Evolutionary conservation across 2,329 filamentous ascomycete species (phyloP).

Genomic region (Xylariaceae sp.): DNA sequence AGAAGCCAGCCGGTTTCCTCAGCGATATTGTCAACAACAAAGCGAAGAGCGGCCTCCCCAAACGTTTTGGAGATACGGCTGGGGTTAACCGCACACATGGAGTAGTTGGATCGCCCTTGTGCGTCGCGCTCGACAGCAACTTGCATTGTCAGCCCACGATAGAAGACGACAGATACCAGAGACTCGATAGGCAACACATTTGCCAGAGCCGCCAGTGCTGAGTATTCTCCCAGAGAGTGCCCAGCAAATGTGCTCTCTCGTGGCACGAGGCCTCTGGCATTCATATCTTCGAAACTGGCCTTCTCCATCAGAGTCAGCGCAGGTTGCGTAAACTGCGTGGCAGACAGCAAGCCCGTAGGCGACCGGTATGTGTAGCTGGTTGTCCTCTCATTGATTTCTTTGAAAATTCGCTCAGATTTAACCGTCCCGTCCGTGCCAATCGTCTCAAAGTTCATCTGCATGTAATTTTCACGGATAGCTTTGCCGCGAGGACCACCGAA

Average conservation of each 20-base stretch:
- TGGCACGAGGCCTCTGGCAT: conserved; percentile 90
- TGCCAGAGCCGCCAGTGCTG: conserved; percentile 87
- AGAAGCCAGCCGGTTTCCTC: conserved; percentile 93
- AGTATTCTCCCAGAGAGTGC: conserved; percentile 98
- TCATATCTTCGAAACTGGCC: conserved; percentile 99
- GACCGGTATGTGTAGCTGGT: conserved; percentile 97
- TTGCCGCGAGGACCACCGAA: conserved; percentile 97
- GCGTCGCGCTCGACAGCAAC: conserved; percentile 97
- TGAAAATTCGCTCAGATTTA: conserved; percentile 99
- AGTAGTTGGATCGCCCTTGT: conserved; percentile 91
- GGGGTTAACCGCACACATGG: conserved; percentile 98
- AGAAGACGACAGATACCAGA: conserved; percentile 97
- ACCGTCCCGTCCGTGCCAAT: conserved; percentile 85
- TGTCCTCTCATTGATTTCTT: conserved; percentile 89
- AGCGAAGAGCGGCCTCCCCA: conserved; percentile 95
- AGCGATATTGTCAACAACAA: conserved; percentile 91
- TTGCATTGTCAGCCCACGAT: conserved; percentile 98
- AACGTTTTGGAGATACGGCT: conserved; percentile 98
- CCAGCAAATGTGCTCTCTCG: conserved; percentile 96
- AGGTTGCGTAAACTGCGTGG: conserved; percentile 97
- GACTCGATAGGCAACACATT: conserved; percentile 99
- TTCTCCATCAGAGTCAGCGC: conserved; percentile 99
- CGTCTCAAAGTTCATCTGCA: conserved; percentile 99
- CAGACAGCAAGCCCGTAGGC: conserved; percentile 88
- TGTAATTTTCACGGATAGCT: conserved; percentile 97